phyloP scores from a whole-genome alignment of 2,329 filamentous ascomycete genomes.

The Neopestalotiopsis sp. region DNA sequence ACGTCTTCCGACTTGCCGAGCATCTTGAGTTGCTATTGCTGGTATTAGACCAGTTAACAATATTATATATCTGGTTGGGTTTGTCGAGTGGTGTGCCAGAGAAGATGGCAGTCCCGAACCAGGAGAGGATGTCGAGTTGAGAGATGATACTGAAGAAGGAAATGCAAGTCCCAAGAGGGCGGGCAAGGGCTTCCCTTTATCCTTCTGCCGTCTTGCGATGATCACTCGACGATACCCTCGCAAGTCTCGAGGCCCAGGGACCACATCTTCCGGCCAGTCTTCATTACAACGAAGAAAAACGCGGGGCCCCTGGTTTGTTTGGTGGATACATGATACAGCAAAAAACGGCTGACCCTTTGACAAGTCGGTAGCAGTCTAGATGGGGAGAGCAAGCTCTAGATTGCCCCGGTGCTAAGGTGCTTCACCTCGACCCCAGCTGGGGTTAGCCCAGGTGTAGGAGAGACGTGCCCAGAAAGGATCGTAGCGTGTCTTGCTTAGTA shows the following conservation, averaged over 20 bases:
- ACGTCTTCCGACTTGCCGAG: constrained; percentile 15
- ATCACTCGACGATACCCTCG: neutral
- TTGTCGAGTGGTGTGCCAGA: neutral
- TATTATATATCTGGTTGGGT: neutral
- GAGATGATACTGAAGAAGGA: neutral
- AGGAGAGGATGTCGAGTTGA: neutral
- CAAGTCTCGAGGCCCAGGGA: neutral
- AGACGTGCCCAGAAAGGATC: neutral
- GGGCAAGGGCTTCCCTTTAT: constrained; percentile 10
- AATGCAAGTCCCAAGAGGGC: neutral
- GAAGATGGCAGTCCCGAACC: neutral
- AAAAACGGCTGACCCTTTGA: neutral
- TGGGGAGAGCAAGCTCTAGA: neutral
- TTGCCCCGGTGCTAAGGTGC: neutral
- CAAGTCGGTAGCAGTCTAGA: constrained; percentile 12
- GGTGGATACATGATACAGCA: constrained; percentile 10
- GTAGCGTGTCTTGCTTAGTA: neutral
- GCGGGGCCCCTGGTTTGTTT: constrained; percentile 14
- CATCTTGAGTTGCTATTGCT: neutral
- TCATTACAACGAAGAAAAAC: constrained; percentile 18
- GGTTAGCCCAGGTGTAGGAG: neutral
- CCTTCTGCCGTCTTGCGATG: neutral
- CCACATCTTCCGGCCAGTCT: neutral
- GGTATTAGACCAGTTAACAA: neutral
- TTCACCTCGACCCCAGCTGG: constrained; percentile 2